These are phyloP conservation scores for Linum usitatissimum DNA, from an alignment of 345 rosid species.

Conservation along the genomic window DNA sequence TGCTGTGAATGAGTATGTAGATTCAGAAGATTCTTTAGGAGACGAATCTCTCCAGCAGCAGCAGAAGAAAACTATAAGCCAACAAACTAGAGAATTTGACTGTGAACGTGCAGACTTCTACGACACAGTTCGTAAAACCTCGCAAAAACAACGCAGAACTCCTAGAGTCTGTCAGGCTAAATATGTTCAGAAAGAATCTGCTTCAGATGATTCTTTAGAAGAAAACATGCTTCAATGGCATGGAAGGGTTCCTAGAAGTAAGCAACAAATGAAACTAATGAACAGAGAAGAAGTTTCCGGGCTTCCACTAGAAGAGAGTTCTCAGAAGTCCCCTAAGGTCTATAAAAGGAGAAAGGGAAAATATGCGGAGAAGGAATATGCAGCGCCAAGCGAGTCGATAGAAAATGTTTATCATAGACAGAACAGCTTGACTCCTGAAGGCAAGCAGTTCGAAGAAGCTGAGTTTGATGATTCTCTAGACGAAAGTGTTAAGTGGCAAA, in stretches of 20 bases:
- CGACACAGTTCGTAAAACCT: conserved; percentile 8
- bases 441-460: background rate
- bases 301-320: background rate
- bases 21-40: conserved; percentile 42
- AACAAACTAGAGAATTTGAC: conserved; percentile 21
- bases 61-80: conserved; percentile 20
- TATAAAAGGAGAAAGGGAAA: background rate
- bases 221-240: conserved; percentile 13
- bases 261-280: conserved; percentile 23
- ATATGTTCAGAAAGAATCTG: conserved; percentile 18
- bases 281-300: conserved; percentile 8
- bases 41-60: conserved; percentile 19
- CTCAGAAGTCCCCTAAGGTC: background rate
- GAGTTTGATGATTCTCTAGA: background rate
- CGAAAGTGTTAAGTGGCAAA: background rate
- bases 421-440: background rate
- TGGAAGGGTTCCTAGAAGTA: conserved; percentile 23
- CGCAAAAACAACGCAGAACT: conserved; percentile 10
- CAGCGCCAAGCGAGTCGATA: background rate
- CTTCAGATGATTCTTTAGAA: conserved; percentile 21
- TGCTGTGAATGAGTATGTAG: conserved; percentile 33
- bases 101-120: conserved; percentile 17
- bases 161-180: conserved; percentile 19
- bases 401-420: background rate
- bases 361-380: background rate